Percentiles rank a stretch among this genome's conserved stretches.
These are phyloP conservation scores for Hanseniaspora thailandica DNA, from an alignment of 805 yeast genomes.

Conservation along the genomic window DNA sequence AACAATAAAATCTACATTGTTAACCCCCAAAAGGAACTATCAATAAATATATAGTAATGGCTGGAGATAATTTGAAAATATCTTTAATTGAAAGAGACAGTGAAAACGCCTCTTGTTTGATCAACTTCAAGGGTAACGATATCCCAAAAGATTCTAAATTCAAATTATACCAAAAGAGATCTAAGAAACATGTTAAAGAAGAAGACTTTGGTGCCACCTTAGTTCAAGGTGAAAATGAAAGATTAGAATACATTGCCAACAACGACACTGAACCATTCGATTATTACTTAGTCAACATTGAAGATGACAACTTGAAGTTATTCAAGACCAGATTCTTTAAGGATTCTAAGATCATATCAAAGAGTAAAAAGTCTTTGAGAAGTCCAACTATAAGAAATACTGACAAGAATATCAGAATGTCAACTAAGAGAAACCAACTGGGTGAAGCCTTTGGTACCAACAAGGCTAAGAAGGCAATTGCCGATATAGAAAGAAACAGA, in stretches of 20 bases:
- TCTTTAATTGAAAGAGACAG: slow-evolving; percentile 7
- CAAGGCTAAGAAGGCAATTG: slow-evolving; percentile 83
- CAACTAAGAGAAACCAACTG: slow-evolving; percentile 63
- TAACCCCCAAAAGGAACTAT: background rate
- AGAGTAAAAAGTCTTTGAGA: slow-evolving; percentile 41
- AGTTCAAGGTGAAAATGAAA: slow-evolving; percentile 68
- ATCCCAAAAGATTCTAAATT: slow-evolving; percentile 50
- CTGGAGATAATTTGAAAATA: slow-evolving; percentile 1
- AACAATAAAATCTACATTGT: background rate
- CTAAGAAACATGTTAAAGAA: slow-evolving; percentile 20
- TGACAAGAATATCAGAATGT: slow-evolving; percentile 35
- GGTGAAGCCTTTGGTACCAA: slow-evolving; percentile 97
- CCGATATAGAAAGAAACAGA: slow-evolving; percentile 67
- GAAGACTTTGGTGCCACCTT: slow-evolving; percentile 31
- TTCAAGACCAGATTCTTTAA: slow-evolving; percentile 48
- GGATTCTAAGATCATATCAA: slow-evolving; percentile 51
- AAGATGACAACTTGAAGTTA: slow-evolving; percentile 57
- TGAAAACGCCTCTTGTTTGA: slow-evolving; percentile 11
- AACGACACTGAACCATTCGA: slow-evolving; percentile 29
- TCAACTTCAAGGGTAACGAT: slow-evolving; percentile 52
- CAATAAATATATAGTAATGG: background rate
- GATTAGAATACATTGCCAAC: slow-evolving; percentile 47
- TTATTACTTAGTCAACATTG: slow-evolving; percentile 69
- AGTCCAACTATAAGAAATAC: slow-evolving; percentile 55
- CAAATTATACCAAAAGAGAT: slow-evolving; percentile 43